Evolutionary conservation across 805 yeast genomes (phyloP).

Genomic region (Metschnikowia lunata): DNA sequence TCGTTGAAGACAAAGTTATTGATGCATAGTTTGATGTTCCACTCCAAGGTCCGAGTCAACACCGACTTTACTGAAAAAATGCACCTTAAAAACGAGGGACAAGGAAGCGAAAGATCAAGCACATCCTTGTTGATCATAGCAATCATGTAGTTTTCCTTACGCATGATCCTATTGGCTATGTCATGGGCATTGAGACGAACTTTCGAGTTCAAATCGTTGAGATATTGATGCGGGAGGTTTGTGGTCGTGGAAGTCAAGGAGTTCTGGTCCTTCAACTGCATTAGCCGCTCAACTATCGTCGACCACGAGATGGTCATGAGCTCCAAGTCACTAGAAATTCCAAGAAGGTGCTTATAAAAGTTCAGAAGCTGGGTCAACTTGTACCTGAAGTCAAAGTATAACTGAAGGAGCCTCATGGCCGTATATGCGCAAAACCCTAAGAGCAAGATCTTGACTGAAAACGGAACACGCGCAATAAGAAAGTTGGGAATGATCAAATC

Average conservation of each 20-base stretch:
- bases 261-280: constrained; percentile 74
- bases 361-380: constrained; percentile 69
- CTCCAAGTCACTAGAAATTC: constrained; percentile 67
- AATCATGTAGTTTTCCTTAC: constrained; percentile 90
- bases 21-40: constrained; percentile 88
- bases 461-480: constrained; percentile 39
- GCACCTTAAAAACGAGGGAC: constrained; percentile 13
- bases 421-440: constrained; percentile 58
- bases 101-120: constrained; percentile 53
- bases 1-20: constrained; percentile 81
- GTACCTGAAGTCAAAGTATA: constrained; percentile 54
- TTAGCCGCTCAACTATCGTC: constrained; percentile 69
- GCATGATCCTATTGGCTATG: constrained; percentile 92
- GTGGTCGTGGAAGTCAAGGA: constrained; percentile 50
- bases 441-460: constrained; percentile 51
- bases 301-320: constrained; percentile 94
- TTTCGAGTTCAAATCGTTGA: constrained; percentile 60
- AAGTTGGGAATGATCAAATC: constrained; percentile 42
- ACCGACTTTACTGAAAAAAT: constrained; percentile 29
- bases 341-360: constrained; percentile 69
- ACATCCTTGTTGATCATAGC: constrained; percentile 80
- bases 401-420: constrained; percentile 47
- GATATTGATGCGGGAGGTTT: constrained; percentile 22
- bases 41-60: constrained; percentile 84
- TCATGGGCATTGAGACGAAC: constrained; percentile 85